Base-by-base conservation (phyloP, 345 rosid species). In the Combretum micranthum region DNA sequence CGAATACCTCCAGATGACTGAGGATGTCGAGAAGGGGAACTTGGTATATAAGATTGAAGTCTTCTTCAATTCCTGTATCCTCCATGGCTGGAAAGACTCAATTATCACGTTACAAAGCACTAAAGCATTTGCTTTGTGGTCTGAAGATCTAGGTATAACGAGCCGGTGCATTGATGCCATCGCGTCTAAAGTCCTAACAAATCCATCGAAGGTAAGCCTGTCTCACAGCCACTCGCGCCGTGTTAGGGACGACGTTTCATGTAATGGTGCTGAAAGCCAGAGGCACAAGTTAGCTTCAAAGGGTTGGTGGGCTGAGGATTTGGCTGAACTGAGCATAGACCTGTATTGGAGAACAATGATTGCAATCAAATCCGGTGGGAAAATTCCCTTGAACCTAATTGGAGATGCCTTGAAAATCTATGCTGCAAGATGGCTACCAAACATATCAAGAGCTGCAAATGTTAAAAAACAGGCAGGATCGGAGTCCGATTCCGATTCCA, bases 221-320 rank as follows among this genome's bases (percentile, higher is more conserved):
- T 87, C 99, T 8, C 96, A 82, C 66, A 87, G 88, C 59, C 80
- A 87, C 51, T 89, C 99, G 5, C 82, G 94, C 32, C 75, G 97
- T 44, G 91, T 69, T 12, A 82, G 86, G 57, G 99, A 87, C n/a
- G 91, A 81, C 59, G 61, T 73, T 9, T 72, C 71, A 0, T 93
- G 83, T 25, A 82, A 83, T 49, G 96, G 90, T 50, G 44, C 74
- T 7, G 89, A 73, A 70, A 75, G 85, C 72, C 82, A 55, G 64
- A 74, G 77, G 73, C 72, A 44, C 57, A 82, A 71, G n/a, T 72
- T 72, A 25, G 43, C 70, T 13, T 62, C 61, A 47, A 85, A 72
- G 61, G 91, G 88, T 14, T 93, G 97, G 99, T 93, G 99, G 99
- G 99, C 89, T 52, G 94, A 93, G 67, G 99, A 93, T 66, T 75